phyloP scores from a whole-genome alignment of 345 rosid species.

The Salix koriyanagi region DNA sequence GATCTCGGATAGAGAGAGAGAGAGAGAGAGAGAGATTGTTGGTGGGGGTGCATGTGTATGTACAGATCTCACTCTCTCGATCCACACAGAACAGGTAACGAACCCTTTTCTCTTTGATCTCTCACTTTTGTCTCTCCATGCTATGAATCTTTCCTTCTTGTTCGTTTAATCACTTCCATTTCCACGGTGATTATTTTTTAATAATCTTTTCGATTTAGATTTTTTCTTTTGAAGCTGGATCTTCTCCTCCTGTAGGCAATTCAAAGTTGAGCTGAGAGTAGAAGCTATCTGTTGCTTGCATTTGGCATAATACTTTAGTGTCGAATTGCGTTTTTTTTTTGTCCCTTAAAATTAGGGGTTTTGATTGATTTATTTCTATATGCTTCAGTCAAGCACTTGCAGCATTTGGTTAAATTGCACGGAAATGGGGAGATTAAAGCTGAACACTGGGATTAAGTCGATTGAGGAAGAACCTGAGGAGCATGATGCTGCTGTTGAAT shows the following conservation, averaged over 20 bases:
- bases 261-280: too few relatives aligned
- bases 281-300: too few relatives aligned
- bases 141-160: too few relatives aligned
- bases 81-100: neutral
- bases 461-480: constrained; percentile 98
- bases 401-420: constrained; percentile 17
- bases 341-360: constrained; percentile 15
- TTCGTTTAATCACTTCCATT: too few relatives aligned
- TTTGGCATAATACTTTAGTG: too few relatives aligned
- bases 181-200: too few relatives aligned
- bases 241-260: too few relatives aligned
- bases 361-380: constrained; percentile 17
- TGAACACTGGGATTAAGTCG: constrained; percentile 79
- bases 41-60: neutral
- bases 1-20: neutral
- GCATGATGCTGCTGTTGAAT: constrained; percentile 41
- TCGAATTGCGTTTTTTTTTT: too few relatives aligned
- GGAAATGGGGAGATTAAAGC: constrained; percentile 85
- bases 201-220: too few relatives aligned
- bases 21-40: neutral
- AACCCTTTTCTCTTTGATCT: neutral
- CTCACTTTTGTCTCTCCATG: neutral
- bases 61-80: constrained; percentile 13
- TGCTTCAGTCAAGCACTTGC: constrained; percentile 18
- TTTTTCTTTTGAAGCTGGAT: too few relatives aligned